phyloP scores from a whole-genome alignment of 108 stramenopile genomes.

The Skeletonema tropicum region DNA sequence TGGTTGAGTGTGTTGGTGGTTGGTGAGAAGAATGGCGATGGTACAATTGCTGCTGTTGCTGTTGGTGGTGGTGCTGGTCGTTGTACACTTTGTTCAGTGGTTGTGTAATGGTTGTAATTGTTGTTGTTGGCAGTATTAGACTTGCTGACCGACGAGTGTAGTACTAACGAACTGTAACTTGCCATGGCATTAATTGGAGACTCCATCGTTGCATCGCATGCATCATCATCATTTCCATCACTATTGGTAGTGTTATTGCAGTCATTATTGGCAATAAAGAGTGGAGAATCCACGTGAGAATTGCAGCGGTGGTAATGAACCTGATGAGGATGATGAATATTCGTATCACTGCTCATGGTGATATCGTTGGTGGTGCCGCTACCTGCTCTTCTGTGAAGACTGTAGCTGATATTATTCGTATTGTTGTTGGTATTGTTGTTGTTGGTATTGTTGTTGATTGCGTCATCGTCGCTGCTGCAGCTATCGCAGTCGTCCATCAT shows the following conservation, averaged over 20 bases:
- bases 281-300: neutral
- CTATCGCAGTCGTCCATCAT: neutral
- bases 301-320: neutral
- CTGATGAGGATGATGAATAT: no score
- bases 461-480: neutral
- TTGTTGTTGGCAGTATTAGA: neutral
- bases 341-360: neutral
- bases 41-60: neutral
- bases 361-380: neutral
- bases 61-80: no score
- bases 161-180: neutral
- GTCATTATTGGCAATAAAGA: no score
- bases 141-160: neutral
- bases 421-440: neutral
- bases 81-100: neutral
- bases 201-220: neutral
- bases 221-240: neutral
- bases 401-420: neutral
- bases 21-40: slow-evolving; percentile 1
- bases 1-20: neutral
- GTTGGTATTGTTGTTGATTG: no score
- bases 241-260: neutral
- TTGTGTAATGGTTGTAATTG: no score
- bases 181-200: neutral
- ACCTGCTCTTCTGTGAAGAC: neutral